Evolutionary conservation across 1,139 yeast genomes (phyloP), one percentile per base, ranked within the genome.

Genomic region (Hemisphaericaspora xylanilytica): DNA sequence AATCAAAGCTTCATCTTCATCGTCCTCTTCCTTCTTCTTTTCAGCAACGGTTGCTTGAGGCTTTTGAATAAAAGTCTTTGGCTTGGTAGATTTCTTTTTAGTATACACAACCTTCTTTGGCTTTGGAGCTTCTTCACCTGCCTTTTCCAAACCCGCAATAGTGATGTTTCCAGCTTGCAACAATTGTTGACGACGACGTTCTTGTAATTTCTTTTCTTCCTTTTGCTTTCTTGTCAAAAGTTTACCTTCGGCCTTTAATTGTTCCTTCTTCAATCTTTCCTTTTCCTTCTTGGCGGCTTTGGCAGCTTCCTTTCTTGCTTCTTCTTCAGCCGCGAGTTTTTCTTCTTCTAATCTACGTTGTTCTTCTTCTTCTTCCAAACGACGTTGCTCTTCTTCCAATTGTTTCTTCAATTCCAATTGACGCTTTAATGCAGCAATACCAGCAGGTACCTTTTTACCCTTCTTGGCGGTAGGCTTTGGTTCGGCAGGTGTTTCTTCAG

Each of bases 201-300:
- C 97, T 56, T 83, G 80, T 35, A 83, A 65, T 42, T 82, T 86
- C 70, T 86, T 85, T 59, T 89, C 96, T 64, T 90, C 97, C 65
- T 86, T 88, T 70, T 92, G 98, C 61, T 90, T 92, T 70, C 87
- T 92, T 44, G 97, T 86, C 59, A 85, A 65, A 41, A 79, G 75
- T 54, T 85, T 92, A 56, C 99, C 99, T 64, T 90, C 96, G 18
- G 96, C 95, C 67, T 87, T 86, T 62, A 85, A 71, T 63, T 81
- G 85, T 54, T 84, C 92, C 53, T 74, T 80, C 71, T 84, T 78
- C 56, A 81, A 79, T 65, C 79, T 87, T 56, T 84, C 94, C 57
- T 83, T 92, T 56, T 87, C 96, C 61, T 81, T 88, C 69, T 82
- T 86, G 33, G 75, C 77, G 44, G 78, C 83, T 59, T 73, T 76